A percentile compares a stretch with the other conserved stretches of the same genome.
These are phyloP conservation scores for Puccinia hordei DNA, from an alignment of 1,284 basidiomycete species.

Conservation along the genomic window DNA sequence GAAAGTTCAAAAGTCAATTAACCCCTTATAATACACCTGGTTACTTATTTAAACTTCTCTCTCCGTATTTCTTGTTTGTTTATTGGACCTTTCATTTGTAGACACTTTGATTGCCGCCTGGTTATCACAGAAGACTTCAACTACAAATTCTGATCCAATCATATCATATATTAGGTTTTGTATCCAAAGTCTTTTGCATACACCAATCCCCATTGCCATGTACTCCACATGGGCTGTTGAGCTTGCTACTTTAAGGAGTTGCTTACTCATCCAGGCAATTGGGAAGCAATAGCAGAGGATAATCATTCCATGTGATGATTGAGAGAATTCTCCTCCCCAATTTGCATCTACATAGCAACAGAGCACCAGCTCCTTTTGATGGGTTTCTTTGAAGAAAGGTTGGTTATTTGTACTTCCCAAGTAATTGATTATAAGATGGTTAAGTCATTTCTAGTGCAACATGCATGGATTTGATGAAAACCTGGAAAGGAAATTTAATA, in stretches of 20 bases:
- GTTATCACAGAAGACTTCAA: no score
- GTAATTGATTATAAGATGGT: slow-evolving; percentile 2
- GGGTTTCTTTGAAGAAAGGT: background rate
- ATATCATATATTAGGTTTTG: background rate
- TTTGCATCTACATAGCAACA: slow-evolving; percentile 25
- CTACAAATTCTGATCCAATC: background rate
- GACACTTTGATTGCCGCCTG: background rate
- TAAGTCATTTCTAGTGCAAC: background rate
- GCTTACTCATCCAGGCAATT: slow-evolving; percentile 3
- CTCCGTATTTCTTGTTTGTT: background rate
- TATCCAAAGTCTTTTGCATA: background rate
- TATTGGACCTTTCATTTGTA: background rate
- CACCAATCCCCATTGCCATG: slow-evolving; percentile 9
- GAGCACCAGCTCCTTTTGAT: background rate
- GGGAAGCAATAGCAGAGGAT: background rate
- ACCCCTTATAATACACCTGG: background rate
- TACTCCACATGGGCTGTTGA: slow-evolving; percentile 35
- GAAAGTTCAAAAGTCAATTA: no score
- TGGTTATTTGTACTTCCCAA: background rate
- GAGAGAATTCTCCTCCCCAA: slow-evolving; percentile 25
- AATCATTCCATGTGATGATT: slow-evolving; percentile 18
- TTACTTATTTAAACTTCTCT: slow-evolving; percentile 23
- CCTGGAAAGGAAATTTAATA: slow-evolving; percentile 3
- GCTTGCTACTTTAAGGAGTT: background rate
- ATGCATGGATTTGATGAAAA: background rate